Conservation (phyloP, 345 rosid species). For the Populus alba region DNA sequence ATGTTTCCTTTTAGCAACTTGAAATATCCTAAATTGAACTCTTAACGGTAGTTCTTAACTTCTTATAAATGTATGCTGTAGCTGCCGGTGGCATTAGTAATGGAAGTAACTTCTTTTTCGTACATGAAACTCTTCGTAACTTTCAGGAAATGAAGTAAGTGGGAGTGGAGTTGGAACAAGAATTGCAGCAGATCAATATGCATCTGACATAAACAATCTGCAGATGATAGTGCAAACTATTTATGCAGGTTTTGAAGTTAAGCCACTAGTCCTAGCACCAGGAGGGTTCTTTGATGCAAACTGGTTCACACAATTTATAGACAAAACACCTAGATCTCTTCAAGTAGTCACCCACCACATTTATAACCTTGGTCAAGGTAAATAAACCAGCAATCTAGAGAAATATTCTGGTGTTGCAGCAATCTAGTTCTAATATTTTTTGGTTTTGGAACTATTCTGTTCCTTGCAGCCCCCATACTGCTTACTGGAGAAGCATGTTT, state of each 20-base stretch:
- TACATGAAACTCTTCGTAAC: background rate
- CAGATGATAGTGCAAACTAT: constrained; percentile 20
- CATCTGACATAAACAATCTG: constrained; percentile 28
- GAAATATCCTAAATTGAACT: too few species aligned
- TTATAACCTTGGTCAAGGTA: constrained; percentile 58
- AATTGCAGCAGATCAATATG: constrained; percentile 43
- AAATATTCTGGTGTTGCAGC: too few species aligned
- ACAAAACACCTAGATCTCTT: constrained; percentile 25
- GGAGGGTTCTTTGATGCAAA: constrained; percentile 49
- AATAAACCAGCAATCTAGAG: background rate
- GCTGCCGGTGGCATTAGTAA: too few species aligned
- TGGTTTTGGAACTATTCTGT: too few species aligned
- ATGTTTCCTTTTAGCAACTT: too few species aligned
- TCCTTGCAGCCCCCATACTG: background rate
- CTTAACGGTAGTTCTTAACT: too few species aligned
- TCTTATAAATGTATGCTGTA: too few species aligned
- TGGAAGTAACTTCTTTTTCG: background rate
- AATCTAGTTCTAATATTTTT: too few species aligned
- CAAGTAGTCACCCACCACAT: constrained; percentile 56
- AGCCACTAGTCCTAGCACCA: constrained; percentile 48
- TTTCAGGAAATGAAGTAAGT: constrained; percentile 52
- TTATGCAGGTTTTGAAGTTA: constrained; percentile 30
- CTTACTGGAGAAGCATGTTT: background rate
- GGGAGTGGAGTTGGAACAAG: constrained; percentile 38
- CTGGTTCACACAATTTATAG: constrained; percentile 39